These are phyloP conservation scores for Cutaneotrichosporon cutaneum DNA, from an alignment of 1,284 basidiomycete genomes.

Conservation along the genomic window DNA sequence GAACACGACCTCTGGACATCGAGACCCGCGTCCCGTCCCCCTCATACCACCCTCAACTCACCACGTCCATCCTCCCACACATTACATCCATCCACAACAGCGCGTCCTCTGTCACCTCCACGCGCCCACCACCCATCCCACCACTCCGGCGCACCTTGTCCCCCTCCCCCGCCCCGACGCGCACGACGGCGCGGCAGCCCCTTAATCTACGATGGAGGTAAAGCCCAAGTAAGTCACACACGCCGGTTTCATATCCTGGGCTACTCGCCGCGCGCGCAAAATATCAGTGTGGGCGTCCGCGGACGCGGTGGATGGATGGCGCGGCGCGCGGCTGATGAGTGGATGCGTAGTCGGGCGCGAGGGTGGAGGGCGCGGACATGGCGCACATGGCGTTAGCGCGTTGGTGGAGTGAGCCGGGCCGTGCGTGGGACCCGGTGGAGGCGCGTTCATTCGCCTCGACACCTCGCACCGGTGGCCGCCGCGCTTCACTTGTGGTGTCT, in stretches of 20 bases:
- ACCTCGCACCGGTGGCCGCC: neutral
- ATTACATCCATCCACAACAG: neutral
- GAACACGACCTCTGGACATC: neutral
- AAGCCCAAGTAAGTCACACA: conserved; percentile 5
- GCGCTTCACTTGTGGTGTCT: neutral
- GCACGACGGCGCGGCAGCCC: neutral
- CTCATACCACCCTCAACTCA: neutral
- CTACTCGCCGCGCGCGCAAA: neutral
- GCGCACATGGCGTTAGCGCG: neutral
- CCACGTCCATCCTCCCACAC: neutral
- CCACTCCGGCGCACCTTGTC: neutral
- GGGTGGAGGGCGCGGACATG: conserved; percentile 1
- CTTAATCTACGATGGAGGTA: conserved; percentile 3
- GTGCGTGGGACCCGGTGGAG: neutral
- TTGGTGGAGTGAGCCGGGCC: neutral
- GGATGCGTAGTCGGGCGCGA: neutral
- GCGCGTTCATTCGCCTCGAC: neutral
- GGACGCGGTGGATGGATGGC: neutral
- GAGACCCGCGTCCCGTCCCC: neutral
- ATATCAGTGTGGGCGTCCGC: neutral
- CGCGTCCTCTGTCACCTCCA: neutral
- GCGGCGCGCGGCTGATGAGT: neutral
- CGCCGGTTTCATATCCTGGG: neutral
- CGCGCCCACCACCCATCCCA: neutral
- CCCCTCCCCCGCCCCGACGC: neutral